A percentile compares a stretch with the other conserved stretches of the same genome.
These are phyloP conservation scores for Cytospora piceae DNA, from an alignment of 2,329 filamentous ascomycete genomes.

Conservation along the genomic window DNA sequence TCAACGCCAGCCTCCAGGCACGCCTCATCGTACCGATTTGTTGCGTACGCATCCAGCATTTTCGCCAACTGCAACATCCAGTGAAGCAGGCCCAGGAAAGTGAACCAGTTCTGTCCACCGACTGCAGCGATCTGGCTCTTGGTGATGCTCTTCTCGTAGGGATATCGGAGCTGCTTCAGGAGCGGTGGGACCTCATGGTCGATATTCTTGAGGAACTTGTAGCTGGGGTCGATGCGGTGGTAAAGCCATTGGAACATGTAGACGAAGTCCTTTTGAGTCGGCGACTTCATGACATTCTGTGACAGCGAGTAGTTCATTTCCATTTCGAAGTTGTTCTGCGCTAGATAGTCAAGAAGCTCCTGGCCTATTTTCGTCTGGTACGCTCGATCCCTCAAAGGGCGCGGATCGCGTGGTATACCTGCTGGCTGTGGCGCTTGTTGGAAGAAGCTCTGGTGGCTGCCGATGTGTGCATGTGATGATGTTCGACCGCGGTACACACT, in stretches of 20 bases:
- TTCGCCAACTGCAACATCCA: slow-evolving; percentile 99
- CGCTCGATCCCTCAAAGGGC: slow-evolving; percentile 78
- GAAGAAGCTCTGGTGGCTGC: slow-evolving; percentile 88
- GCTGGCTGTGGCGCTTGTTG: slow-evolving; percentile 81
- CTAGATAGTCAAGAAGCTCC: slow-evolving; percentile 88
- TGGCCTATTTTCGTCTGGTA: slow-evolving; percentile 84
- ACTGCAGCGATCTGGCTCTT: slow-evolving; percentile 96
- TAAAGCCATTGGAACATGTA: slow-evolving; percentile 98
- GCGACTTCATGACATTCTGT: slow-evolving; percentile 87
- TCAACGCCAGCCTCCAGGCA: slow-evolving; percentile 88
- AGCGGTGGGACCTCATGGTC: slow-evolving; percentile 93
- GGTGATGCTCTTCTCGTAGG: slow-evolving; percentile 92
- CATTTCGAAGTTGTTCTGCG: slow-evolving; percentile 94
- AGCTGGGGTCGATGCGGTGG: slow-evolving; percentile 90
- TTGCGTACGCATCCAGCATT: slow-evolving; percentile 84
- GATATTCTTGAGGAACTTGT: slow-evolving; percentile 91
- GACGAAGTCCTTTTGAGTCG: slow-evolving; percentile 98
- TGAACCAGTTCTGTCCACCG: slow-evolving; percentile 95
- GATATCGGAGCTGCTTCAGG: slow-evolving; percentile 90
- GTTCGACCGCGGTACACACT: slow-evolving; percentile 78
- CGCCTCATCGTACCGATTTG: slow-evolving; percentile 84
- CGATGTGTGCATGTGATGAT: slow-evolving; percentile 68
- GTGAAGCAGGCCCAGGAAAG: slow-evolving; percentile 89
- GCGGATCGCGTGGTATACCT: slow-evolving; percentile 82
- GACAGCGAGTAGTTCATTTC: slow-evolving; percentile 96